Evolutionary conservation across 495 filamentous ascomycete genomes (phyloP).

Genomic region (Letharia columbiana): DNA sequence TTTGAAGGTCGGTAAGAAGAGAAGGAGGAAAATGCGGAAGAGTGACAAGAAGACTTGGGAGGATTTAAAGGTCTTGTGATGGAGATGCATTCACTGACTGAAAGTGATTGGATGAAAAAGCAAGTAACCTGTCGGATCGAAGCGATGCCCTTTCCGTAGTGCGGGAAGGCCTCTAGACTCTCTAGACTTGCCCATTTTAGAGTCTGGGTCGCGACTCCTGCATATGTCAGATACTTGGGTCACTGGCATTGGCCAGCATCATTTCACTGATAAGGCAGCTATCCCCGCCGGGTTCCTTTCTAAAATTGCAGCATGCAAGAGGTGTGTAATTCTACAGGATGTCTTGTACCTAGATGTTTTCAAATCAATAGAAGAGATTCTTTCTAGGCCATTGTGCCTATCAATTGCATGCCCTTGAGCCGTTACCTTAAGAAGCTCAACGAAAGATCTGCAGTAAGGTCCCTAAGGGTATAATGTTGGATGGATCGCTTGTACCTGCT

Average conservation of each 20-base stretch:
- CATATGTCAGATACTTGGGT: not conserved
- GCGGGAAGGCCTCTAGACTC: not conserved
- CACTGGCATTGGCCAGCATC: not conserved
- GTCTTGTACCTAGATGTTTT: no score
- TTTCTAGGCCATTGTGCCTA: no score
- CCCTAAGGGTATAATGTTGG: not conserved
- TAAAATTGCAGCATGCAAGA: not conserved
- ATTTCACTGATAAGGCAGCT: not conserved
- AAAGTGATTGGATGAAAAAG: not conserved
- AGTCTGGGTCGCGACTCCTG: not conserved
- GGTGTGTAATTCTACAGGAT: not conserved
- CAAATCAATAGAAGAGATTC: no score
- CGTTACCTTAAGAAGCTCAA: not conserved
- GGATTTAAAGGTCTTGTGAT: not conserved
- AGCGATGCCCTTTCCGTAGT: not conserved
- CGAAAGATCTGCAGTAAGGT: not conserved
- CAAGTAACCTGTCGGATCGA: not conserved
- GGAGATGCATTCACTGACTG: not conserved
- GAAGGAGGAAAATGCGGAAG: not conserved
- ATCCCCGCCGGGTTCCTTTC: not conserved
- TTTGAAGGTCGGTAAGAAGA: no score
- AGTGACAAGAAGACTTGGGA: not conserved
- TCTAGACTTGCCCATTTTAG: not conserved
- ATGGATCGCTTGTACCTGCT: not conserved
- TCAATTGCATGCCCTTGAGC: not conserved